These are phyloP conservation scores for Trichoderma sp. DNA, from an alignment of 2,329 filamentous ascomycete genomes.

Conservation along the genomic window DNA sequence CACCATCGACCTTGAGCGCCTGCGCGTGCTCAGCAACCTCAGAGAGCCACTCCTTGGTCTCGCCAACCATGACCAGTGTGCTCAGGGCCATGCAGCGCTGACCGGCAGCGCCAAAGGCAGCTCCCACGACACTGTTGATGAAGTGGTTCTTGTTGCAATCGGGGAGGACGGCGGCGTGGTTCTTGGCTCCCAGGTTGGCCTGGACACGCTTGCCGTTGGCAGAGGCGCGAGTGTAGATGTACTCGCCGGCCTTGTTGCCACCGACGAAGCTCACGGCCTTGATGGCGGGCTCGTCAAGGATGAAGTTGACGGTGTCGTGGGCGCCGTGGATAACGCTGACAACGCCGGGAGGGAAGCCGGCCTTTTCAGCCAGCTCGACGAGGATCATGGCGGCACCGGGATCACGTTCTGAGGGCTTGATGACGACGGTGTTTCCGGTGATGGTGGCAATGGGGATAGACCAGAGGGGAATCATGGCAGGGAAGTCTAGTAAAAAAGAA, in stretches of 20 bases:
- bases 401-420: conserved; percentile 85
- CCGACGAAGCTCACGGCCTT: conserved; percentile 87
- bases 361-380: conserved; percentile 74
- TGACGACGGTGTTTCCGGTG: conserved; percentile 77
- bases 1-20: conserved; percentile 70
- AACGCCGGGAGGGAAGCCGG: conserved; percentile 78
- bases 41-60: conserved; percentile 78
- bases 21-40: conserved; percentile 77
- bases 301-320: conserved; percentile 79
- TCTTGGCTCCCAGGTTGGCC: conserved; percentile 85
- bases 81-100: conserved; percentile 86
- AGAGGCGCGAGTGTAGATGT: conserved; percentile 75
- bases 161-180: conserved; percentile 79
- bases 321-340: conserved; percentile 81
- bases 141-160: conserved; percentile 91
- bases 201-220: conserved; percentile 87
- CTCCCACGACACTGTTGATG: conserved; percentile 78
- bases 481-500: conserved; percentile 61
- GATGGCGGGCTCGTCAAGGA: conserved; percentile 79
- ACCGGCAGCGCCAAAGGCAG: conserved; percentile 80
- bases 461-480: conserved; percentile 92
- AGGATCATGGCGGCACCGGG: conserved; percentile 84
- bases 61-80: conserved; percentile 78
- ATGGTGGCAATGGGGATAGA: conserved; percentile 81
- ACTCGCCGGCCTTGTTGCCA: conserved; percentile 84